phyloP scores from a whole-genome alignment of 106 monocot genomes.

The Posidonia australis region DNA sequence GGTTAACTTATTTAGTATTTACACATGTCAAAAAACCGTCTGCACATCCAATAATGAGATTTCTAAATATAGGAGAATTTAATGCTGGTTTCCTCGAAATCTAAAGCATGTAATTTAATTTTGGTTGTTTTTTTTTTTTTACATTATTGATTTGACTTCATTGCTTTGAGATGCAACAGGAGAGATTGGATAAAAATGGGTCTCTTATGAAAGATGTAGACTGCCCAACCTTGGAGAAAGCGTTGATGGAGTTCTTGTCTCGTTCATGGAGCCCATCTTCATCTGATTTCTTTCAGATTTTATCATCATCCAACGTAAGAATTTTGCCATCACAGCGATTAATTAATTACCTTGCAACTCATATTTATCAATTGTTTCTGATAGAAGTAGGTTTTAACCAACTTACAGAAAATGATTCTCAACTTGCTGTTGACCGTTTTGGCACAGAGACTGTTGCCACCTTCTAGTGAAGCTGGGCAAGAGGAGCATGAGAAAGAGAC shows the following conservation, averaged over 20 bases:
- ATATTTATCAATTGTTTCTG: too few species aligned
- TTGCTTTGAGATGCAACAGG: background rate
- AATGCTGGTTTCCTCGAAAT: background rate
- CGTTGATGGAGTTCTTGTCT: conserved; percentile 69
- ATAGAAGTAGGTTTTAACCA: too few species aligned
- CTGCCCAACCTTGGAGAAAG: conserved; percentile 37
- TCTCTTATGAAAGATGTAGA: conserved; percentile 5
- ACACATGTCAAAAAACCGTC: too few species aligned
- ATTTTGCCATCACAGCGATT: too few species aligned
- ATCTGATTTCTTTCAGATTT: conserved; percentile 48
- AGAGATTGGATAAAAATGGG: background rate
- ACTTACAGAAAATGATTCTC: too few species aligned
- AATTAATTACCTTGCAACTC: too few species aligned
- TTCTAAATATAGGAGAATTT: too few species aligned
- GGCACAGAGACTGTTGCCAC: conserved; percentile 19
- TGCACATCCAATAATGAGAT: too few species aligned
- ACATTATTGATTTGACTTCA: background rate
- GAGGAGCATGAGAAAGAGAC: conserved; percentile 3
- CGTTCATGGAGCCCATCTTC: conserved; percentile 72
- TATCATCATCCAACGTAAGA: conserved; percentile 31
- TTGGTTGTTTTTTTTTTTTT: background rate
- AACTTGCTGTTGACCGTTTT: background rate
- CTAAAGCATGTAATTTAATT: background rate
- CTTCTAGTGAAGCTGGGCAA: conserved; percentile 6
- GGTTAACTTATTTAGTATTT: too few species aligned